Base-by-base conservation (phyloP, 352 stramenopile species). In the Pythium phragmiticola region DNA sequence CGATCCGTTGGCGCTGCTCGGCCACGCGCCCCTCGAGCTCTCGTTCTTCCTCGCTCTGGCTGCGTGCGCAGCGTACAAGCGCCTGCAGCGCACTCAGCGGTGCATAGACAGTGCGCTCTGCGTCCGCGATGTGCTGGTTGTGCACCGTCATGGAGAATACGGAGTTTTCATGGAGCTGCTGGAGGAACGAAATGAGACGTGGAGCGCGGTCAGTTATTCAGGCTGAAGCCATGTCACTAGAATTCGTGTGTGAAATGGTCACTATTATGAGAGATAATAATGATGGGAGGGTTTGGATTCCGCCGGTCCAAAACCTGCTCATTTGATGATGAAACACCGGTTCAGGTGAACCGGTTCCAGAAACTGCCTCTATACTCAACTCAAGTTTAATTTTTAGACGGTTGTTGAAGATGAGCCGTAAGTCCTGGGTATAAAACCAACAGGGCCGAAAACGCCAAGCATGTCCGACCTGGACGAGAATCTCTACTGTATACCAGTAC, bases 41-140 rank as follows among this genome's bases (percentile, higher is more conserved):
- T 14, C 71, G 64, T 61, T 77, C 75, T 26, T 88, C 76, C 2
- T 72, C 50, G 26, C 70, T 33, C n/a, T 84, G 77, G 28, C 62
- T 51, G 3, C 77, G 67, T 13, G 77, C 66, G 3, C 74, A 72
- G 16, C 65, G 21, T 7, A 88, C 49, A 9, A 85, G 73, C 19
- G 63, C 34, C 46, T 74, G 74, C 42, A 88, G 68, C 50, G 72
- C 75, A 19, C 73, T 65, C 7, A 75, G 64, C 16, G 77, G 77
- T 46, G 82, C 79, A 52, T 82, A 80, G 49, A 81, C 60, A 52
- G 66, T 75, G 42, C 42, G 12, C n/a, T 54, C 37, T 4, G 14
- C 47, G 19, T 26, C n/a, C 26, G 26, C 26, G 26, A 30, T 30
- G 17, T 17, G 8, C 12, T 58, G n/a, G 9, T 33, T 33, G 17